These are phyloP conservation scores for Salix koriyanagi DNA, from an alignment of 345 rosid species.

Conservation along the genomic window DNA sequence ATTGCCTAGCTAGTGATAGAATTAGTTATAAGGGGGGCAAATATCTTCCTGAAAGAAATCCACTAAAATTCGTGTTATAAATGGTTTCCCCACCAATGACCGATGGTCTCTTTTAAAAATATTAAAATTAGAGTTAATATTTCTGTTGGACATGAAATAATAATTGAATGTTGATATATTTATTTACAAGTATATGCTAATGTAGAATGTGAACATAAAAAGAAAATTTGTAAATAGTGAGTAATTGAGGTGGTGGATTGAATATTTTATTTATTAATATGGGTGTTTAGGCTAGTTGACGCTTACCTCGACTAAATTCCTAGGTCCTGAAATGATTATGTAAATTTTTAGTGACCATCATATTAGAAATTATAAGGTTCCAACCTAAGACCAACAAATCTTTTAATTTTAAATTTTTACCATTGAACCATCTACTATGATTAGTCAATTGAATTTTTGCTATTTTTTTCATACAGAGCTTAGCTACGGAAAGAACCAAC, in stretches of 20 bases:
- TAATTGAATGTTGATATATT: neutral
- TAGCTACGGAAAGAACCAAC: neutral
- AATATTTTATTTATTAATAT: too few species aligned
- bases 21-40: neutral
- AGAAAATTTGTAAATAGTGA: neutral
- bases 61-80: neutral
- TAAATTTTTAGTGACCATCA: rapidly evolving
- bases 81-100: too few species aligned
- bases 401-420: too few species aligned
- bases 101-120: too few species aligned
- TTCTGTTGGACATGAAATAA: neutral
- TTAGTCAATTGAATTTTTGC: constrained; percentile 11
- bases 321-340: rapidly evolving
- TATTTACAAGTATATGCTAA: too few species aligned
- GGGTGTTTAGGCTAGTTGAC: rapidly evolving
- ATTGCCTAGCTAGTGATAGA: neutral
- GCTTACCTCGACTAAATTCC: rapidly evolving
- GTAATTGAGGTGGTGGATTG: constrained; percentile 5
- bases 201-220: neutral
- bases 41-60: neutral
- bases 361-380: too few species aligned
- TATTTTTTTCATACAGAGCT: neutral
- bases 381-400: too few species aligned
- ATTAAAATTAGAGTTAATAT: neutral
- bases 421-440: too few species aligned